Conservation (phyloP, 2,329 filamentous ascomycete genomes). For the Rhytidhysteron rufulum region DNA sequence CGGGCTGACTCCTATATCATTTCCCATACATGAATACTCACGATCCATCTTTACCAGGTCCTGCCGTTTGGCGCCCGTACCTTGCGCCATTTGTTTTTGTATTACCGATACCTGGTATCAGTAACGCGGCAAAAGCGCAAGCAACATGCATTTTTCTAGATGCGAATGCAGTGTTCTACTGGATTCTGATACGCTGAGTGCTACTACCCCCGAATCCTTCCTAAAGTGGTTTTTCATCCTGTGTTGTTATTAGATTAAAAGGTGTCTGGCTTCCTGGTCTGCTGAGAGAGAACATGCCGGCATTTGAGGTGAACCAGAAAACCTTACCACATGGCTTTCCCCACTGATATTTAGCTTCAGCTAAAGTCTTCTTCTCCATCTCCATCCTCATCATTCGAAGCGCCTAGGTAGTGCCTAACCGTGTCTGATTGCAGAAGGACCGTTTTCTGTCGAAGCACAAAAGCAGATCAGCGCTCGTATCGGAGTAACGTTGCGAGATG, state of each 20-base stretch:
- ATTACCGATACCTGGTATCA: neutral
- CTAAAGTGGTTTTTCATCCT: neutral
- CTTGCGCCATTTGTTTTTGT: neutral
- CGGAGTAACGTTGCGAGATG: neutral
- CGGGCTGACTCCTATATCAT: slow-evolving; percentile 18
- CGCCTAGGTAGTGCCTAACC: slow-evolving; percentile 31
- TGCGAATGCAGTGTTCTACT: neutral
- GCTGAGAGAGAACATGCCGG: neutral
- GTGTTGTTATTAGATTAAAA: neutral
- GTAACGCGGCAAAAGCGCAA: neutral
- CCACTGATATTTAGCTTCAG: slow-evolving; percentile 9
- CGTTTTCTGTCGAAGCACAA: slow-evolving; percentile 28
- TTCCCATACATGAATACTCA: slow-evolving; percentile 5
- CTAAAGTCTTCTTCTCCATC: slow-evolving; percentile 28
- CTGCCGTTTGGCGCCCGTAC: neutral
- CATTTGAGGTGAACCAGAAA: neutral
- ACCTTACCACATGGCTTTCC: neutral
- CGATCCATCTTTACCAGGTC: neutral
- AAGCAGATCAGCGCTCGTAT: too few species aligned
- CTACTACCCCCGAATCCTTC: neutral
- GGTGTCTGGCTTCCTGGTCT: neutral
- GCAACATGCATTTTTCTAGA: neutral
- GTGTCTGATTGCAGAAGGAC: slow-evolving; percentile 26
- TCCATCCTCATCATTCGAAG: slow-evolving; percentile 19
- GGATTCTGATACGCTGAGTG: neutral